phyloP scores from a whole-genome alignment of 2,329 filamentous ascomycete genomes.

The Didymella pinodella region DNA sequence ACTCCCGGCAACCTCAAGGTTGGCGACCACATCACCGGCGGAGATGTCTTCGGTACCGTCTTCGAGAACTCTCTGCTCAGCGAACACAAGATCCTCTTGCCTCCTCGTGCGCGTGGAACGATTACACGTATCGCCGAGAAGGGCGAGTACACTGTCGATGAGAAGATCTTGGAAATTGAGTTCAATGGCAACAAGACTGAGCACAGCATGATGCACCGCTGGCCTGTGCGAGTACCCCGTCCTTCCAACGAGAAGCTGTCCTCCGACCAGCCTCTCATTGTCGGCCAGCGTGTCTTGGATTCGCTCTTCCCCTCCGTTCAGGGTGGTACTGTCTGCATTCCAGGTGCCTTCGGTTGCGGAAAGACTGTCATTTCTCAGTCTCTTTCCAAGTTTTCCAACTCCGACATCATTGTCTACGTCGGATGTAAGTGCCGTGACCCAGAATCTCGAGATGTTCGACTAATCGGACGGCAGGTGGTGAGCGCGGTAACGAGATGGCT shows the following conservation, averaged over 20 bases:
- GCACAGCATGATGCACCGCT: slow-evolving; percentile 98
- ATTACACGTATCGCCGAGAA: slow-evolving; percentile 91
- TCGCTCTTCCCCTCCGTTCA: slow-evolving; percentile 95
- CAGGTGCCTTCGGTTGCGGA: slow-evolving; percentile 96
- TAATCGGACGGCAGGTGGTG: slow-evolving; percentile 61
- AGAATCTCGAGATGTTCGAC: not conserved
- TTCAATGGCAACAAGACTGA: slow-evolving; percentile 96
- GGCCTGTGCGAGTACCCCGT: slow-evolving; percentile 95
- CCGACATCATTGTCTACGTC: slow-evolving; percentile 98
- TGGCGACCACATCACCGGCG: slow-evolving; percentile 94
- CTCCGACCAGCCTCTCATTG: slow-evolving; percentile 89
- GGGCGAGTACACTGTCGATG: slow-evolving; percentile 91
- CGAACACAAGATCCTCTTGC: slow-evolving; percentile 91
- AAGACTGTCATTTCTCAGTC: slow-evolving; percentile 99
- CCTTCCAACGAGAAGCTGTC: slow-evolving; percentile 91
- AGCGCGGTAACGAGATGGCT: slow-evolving; percentile 99
- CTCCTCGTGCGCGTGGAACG: slow-evolving; percentile 86
- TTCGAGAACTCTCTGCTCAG: slow-evolving; percentile 95
- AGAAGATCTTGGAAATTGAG: slow-evolving; percentile 94
- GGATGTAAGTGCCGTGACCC: slow-evolving; percentile 58
- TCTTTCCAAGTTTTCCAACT: slow-evolving; percentile 99
- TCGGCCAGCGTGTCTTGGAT: slow-evolving; percentile 95
- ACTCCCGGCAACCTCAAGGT: slow-evolving; percentile 85
- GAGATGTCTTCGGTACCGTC: slow-evolving; percentile 94
- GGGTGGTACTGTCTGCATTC: slow-evolving; percentile 97